Base-by-base conservation (phyloP, 2,329 filamentous ascomycete genomes). In the Decorospora gaudefroyi region DNA sequence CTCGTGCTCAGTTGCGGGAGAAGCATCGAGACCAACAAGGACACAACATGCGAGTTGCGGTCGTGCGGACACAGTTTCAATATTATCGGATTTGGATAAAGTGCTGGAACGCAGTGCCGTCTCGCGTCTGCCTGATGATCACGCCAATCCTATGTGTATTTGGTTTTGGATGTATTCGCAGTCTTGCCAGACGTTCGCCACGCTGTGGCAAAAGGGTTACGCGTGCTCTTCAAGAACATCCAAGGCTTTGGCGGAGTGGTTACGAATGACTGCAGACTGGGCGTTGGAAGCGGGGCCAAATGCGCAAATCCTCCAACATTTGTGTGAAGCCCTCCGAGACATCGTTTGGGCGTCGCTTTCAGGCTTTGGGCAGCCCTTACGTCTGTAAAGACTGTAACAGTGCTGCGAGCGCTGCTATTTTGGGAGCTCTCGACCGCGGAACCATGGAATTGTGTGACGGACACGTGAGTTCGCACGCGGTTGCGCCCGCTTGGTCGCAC, bases 171-270 rank as follows among this genome's bases (percentile, higher is more conserved):
- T 47, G 55, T 49, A 55, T 59, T 54, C 46, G 46, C 22, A 36
- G 31, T 18, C 34, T 26, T 35, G 15, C 32, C 43, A 46, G 31
- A 42, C 29, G 12, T 35, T 39, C n/a, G 30, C 25, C 30, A 52
- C 28, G 35, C 38, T 37, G 55, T 60, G 57, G 59, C 57, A 38
- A 61, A 56, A 49, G 50, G 41, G 49, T 61, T 62, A 57, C 59
- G 59, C 53, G 49, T 62, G 53, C 53, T 53, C 40, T 29, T 46
- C 34, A 32, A 45, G 23, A 39, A 35, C 36, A 44, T 25, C 42
- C 48, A 46, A 28, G 41, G 29, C 30, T 36, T 41, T 41, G 46
- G 42, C 46, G 45, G 52, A 34, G 23, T 37, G 35, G 42, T 8
- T 28, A 40, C 52, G 48, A 13, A 43, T 36, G 32, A 35, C 21